Base-by-base conservation (phyloP, 768 basidiomycete genomes). In the Boletus reticulatus region DNA sequence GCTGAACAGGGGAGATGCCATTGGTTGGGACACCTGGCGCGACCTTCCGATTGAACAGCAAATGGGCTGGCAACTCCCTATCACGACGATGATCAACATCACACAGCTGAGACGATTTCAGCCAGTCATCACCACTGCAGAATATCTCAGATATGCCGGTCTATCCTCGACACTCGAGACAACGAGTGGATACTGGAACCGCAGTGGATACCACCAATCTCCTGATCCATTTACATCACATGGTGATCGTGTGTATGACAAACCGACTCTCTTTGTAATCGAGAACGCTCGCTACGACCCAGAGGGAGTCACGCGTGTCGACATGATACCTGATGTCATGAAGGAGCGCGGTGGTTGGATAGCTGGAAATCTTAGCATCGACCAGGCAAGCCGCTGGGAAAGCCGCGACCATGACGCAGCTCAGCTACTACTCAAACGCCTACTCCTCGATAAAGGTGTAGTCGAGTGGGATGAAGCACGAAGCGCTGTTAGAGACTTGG, bases 251-350 rank as follows among this genome's bases (percentile, higher is more conserved):
- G 61, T 58, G 6, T 34, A 16, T 10, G 57, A 50, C 39, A 55
- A 58, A 55, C 63, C 54, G 8, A 66, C 55, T 31, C 60, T 76
- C 10, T 70, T 65, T 47, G 66, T 72, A 32, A 75, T 78, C 47
- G 67, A 72, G 43, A 79, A 79, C 60, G 42, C 63, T 6, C 72
- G 72, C 62, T 78, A 76, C 53, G 78, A 78, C 49, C 74, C 74
- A 10, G 44, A 56, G 19, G 64, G 62, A 24, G 61, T 71, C 50
- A 65, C 67, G 16, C 73, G 77, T 27, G 75, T 78, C 47, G 74
- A 78, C 56, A 56, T 43, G 52, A 46, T 76, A 48, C 67, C 69
- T 13, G 58, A 62, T 14, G 53, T 54, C 20, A 57, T 68, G 55
- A 68, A 65, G 49, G 31, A 11, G 13, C 70, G 67, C 19, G 68